Percentiles rank a stretch among this genome's conserved stretches.
Evolutionary conservation across 495 filamentous ascomycete genomes (phyloP).

Genomic region (Daldinia concentrica): DNA sequence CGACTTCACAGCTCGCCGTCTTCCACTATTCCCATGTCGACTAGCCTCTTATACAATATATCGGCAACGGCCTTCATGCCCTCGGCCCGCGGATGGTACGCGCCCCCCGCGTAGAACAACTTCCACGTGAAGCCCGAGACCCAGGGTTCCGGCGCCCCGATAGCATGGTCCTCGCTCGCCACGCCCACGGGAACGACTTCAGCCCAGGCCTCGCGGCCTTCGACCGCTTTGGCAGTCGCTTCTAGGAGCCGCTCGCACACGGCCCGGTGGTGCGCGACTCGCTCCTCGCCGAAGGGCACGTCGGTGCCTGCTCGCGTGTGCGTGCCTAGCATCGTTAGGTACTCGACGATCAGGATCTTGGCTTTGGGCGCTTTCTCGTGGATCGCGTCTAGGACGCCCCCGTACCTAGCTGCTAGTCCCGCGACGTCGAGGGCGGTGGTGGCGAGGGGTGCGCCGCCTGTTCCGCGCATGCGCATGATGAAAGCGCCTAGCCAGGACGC

Average conservation of each 20-base stretch:
- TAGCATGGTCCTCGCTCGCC: conserved; percentile 47
- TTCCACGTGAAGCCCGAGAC: conserved; percentile 49
- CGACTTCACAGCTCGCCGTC: conserved; percentile 31
- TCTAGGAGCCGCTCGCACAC: conserved; percentile 45
- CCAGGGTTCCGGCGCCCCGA: conserved; percentile 53
- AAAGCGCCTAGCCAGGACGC: conserved; percentile 32
- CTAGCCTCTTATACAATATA: conserved; percentile 46
- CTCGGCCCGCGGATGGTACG: conserved; percentile 49
- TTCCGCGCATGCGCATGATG: conserved; percentile 21
- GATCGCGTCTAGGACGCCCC: conserved; percentile 50
- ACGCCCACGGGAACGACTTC: conserved; percentile 38
- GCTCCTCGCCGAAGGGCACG: conserved; percentile 49
- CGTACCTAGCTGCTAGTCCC: conserved; percentile 45
- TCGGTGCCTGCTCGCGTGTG: conserved; percentile 47
- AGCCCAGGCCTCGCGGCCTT: conserved; percentile 49
- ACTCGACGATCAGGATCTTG: conserved; percentile 55
- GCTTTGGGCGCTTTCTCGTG: conserved; percentile 50
- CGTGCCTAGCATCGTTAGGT: conserved; percentile 53
- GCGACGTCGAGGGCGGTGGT: conserved; percentile 31
- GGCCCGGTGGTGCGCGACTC: conserved; percentile 46
- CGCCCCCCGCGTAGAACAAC: conserved; percentile 36
- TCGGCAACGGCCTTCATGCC: conserved; percentile 51
- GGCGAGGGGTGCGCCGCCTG: conserved; percentile 26
- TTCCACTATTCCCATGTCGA: conserved; percentile 37
- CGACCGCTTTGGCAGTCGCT: conserved; percentile 45